These are phyloP conservation scores for Boletus pseudopeckii DNA, from an alignment of 768 basidiomycete genomes.

Conservation along the genomic window DNA sequence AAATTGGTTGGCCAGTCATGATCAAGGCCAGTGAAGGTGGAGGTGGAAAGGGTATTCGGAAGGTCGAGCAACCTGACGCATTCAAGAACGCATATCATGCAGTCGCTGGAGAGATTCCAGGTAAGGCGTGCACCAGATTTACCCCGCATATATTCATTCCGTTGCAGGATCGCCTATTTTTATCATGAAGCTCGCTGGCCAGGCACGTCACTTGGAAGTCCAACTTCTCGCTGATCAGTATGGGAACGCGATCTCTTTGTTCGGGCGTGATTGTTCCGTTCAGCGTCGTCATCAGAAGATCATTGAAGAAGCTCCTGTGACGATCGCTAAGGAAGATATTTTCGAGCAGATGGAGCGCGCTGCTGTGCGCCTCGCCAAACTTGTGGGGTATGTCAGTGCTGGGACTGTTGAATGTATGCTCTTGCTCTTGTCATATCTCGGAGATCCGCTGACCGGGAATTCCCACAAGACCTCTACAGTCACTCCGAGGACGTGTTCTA, in stretches of 20 bases:
- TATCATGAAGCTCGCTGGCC: constrained; percentile 99
- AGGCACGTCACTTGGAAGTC: constrained; percentile 96
- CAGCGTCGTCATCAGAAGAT: constrained; percentile 99
- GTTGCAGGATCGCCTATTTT: constrained; percentile 90
- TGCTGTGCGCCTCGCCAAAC: constrained; percentile 97
- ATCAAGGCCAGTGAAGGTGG: constrained; percentile 99
- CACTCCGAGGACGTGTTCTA: constrained; percentile 91
- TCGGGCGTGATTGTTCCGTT: constrained; percentile 98
- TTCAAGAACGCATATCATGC: constrained; percentile 96
- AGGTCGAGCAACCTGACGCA: constrained; percentile 79
- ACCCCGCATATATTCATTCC: constrained; percentile 6
- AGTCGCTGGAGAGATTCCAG: constrained; percentile 94
- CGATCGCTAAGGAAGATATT: constrained; percentile 86
- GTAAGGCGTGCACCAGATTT: constrained; percentile 40
- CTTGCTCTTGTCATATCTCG: not conserved
- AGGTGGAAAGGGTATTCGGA: constrained; percentile 98
- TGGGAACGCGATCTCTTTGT: constrained; percentile 97
- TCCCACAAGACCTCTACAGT: constrained; percentile 79
- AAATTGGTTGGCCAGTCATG: constrained; percentile 97
- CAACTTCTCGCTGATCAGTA: constrained; percentile 99
- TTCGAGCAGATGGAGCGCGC: constrained; percentile 99
- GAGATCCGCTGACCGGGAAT: not conserved
- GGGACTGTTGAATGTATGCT: constrained; percentile 92
- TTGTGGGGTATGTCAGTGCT: constrained; percentile 98
- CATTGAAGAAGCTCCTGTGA: constrained; percentile 98